phyloP scores from a whole-genome alignment of 768 basidiomycete species.

The Leccinum pellstonianum region DNA sequence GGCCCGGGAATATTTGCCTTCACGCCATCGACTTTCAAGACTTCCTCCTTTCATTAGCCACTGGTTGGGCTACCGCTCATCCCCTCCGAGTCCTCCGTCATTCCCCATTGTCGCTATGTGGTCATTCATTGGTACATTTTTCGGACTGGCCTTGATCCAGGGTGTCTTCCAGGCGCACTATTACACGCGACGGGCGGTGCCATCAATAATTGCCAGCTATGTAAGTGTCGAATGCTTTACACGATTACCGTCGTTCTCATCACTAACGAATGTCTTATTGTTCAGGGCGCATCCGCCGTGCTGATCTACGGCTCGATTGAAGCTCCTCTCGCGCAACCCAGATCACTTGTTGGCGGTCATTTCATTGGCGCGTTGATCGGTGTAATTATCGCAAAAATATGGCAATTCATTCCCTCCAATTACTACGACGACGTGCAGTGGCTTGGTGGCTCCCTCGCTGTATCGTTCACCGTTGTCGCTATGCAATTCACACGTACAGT shows the following conservation, averaged over 20 bases:
- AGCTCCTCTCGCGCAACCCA: conserved; percentile 52
- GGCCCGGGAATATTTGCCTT: background rate
- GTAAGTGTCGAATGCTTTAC: conserved; percentile 11
- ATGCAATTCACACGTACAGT: conserved; percentile 55
- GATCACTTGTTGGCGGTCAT: conserved; percentile 48
- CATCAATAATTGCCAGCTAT: conserved; percentile 20
- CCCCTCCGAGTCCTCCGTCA: conserved; percentile 7
- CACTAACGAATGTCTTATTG: background rate
- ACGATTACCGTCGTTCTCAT: background rate
- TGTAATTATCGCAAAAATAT: conserved; percentile 50
- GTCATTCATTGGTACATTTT: conserved; percentile 54
- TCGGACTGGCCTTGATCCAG: conserved; percentile 48
- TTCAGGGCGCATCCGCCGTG: conserved; percentile 56
- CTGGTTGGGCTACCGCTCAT: conserved; percentile 16
- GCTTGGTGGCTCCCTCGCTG: conserved; percentile 38
- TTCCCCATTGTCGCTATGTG: conserved; percentile 27
- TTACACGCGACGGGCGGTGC: conserved; percentile 43
- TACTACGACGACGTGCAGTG: conserved; percentile 47
- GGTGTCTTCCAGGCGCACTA: conserved; percentile 49
- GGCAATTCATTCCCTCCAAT: conserved; percentile 44
- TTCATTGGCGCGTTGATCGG: conserved; percentile 42
- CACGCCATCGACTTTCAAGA: background rate
- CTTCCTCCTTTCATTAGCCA: conserved; percentile 4
- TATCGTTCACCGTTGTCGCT: conserved; percentile 40
- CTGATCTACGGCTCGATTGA: conserved; percentile 55